phyloP scores from a whole-genome alignment of 768 basidiomycete genomes.

The Rhodotorula graminis region DNA sequence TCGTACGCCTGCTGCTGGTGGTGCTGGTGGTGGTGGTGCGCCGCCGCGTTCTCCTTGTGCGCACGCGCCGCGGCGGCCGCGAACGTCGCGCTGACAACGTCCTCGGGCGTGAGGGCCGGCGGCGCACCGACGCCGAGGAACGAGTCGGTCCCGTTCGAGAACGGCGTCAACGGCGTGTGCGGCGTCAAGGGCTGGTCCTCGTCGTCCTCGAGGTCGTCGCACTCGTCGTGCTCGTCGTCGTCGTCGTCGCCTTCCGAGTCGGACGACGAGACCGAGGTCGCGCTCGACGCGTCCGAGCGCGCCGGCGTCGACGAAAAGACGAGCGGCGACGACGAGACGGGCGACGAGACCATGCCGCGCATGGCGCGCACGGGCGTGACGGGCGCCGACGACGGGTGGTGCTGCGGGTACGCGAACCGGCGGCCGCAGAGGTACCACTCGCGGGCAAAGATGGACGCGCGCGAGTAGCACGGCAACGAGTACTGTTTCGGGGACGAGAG shows the following conservation, averaged over 20 bases:
- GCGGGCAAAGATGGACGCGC: conserved; percentile 85
- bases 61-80: background rate
- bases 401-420: conserved; percentile 44
- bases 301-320: conserved; percentile 1
- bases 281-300: conserved; percentile 16
- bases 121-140: conserved; percentile 19
- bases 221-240: conserved; percentile 20
- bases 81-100: conserved; percentile 45
- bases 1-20: background rate
- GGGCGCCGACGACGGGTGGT: conserved; percentile 22
- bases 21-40: no score
- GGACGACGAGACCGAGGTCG: conserved; percentile 17
- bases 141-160: conserved; percentile 45
- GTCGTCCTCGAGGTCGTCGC: conserved; percentile 18
- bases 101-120: background rate
- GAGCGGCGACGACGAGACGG: conserved; percentile 1
- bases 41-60: conserved; percentile 22
- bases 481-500: conserved; percentile 45
- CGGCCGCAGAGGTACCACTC: conserved; percentile 90
- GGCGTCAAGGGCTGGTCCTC: conserved; percentile 31
- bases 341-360: conserved; percentile 16
- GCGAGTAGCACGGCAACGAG: conserved; percentile 92
- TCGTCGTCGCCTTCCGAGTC: conserved; percentile 20
- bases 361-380: conserved; percentile 22
- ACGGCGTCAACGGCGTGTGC: conserved; percentile 36